Base-by-base conservation (phyloP, 805 yeast species). In the Sugiyamaella smithiae region DNA sequence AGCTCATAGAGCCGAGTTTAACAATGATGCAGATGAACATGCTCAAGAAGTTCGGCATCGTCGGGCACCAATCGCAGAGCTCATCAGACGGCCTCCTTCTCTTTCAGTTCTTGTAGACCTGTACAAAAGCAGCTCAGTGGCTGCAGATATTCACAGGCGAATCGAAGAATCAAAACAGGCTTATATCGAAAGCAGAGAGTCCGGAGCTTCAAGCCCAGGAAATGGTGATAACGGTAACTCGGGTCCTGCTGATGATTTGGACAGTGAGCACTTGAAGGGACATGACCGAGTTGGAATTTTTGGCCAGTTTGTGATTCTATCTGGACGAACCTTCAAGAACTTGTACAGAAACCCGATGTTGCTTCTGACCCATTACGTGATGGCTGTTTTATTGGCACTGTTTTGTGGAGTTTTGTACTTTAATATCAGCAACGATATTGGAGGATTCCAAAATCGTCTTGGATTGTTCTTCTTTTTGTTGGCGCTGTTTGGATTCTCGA, bases 381-480 rank as follows among this genome's bases (percentile, higher is more conserved):
- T 91, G 51, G 84, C 97, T 0, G 67, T 87, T 6, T 64, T 82
- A 12, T 79, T 91, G 66, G 97, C 96, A 0, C 61, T 82, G 3
- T 85, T 91, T 67, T 83, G 96, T 67, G 97, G 98, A 0, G 78
- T 78, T 43, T 72, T 93, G 35, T 93, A 93, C 66, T 91, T 83
- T 68, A 75, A 88, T 60, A 82, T 91, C 22, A 72, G 82, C 36
- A 85, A 88, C 62, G 97, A 91, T 64, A 91, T 93, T 48, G 82
- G 96, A 60, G 99, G 99, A 0, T 93, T 93, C 73, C 99, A 93
- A 66, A 93, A 93, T 67, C 76, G 99, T 58, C 74, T 93, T 55
- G 99, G 99, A 0, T 72, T 93, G 51, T 93, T 93, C 67, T 91
- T 93, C 72, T 93, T 93, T 66, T 68, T 90, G 45, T 73, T 93